Base-by-base conservation (phyloP, 1,284 basidiomycete genomes). In the Malassezia psittaci region DNA sequence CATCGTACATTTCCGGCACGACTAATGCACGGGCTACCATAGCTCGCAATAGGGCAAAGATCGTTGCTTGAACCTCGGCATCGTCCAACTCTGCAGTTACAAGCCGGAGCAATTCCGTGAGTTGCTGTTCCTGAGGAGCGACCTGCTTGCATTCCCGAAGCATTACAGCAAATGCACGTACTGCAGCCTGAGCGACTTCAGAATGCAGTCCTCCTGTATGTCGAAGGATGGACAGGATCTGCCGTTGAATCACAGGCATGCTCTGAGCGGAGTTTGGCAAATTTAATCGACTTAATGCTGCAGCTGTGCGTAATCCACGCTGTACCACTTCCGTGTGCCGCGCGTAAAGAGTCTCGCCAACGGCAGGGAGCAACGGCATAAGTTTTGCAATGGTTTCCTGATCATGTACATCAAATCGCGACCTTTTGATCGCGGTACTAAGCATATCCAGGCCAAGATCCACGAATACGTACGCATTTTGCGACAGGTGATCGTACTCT, bases 1-100 rank as follows among this genome's bases (percentile, higher is more conserved):
- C 78, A 74, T 98, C 91, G 79, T 99, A 98, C 49, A 99, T 85
- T 76, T 98, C 94, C 0, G 89, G 88, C 1, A 94, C 88, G 41
- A 96, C 85, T 61, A 98, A 88, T 67, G 87, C 87, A 33, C 91
- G 84, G 4, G 85, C 79, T 16, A 98, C 85, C 64, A 98, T 88
- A 10, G 90, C 87, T n/a, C 90, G 84, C 15, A 99, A 82, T 64
- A 98, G 82, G 0, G 86, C 80, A 75, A 99, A 98, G 12, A 91
- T 85, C 12, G 88, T 81, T 2, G 81, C 81, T 76, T 98, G 94
- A 6, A 64, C 64, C 7, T 88, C 84, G 0, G 87, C 84, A 52
- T 98, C 94, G 75, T 98, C 91, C n/a, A 99, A 77, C 69, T 98
- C 91, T 0, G 93, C 90, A 0, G 82, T 76, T 37, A 96, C 79